A percentile compares a stretch with the other conserved stretches of the same genome.
phyloP scores from a whole-genome alignment of 257 asterid genomes.

The Rehmannia glutinosa region DNA sequence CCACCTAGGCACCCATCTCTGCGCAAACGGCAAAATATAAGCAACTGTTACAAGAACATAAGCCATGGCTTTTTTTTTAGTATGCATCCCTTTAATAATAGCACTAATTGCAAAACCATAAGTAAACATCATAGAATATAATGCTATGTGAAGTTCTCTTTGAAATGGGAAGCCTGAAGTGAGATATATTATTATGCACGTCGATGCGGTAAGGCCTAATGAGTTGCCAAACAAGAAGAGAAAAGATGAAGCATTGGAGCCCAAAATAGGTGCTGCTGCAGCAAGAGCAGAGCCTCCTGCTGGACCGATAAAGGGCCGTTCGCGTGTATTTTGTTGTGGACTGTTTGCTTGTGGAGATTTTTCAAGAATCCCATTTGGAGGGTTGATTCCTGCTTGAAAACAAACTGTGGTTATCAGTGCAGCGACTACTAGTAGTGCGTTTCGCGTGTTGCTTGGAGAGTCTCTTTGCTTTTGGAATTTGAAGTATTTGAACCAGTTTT shows the following conservation, averaged over 20 bases:
- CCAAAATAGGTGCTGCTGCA: conserved; percentile 3
- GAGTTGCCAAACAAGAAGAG: conserved; percentile 17
- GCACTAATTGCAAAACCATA: conserved; percentile 6
- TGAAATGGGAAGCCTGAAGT: conserved; percentile 23
- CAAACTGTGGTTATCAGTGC: conserved; percentile 21
- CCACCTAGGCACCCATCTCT: conserved; percentile 22
- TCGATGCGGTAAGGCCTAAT: conserved; percentile 20
- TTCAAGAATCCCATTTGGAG: conserved; percentile 12
- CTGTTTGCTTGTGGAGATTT: too few relatives aligned
- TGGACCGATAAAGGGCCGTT: not conserved
- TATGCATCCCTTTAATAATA: not conserved
- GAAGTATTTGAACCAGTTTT: conserved; percentile 21
- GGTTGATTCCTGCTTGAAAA: conserved; percentile 24
- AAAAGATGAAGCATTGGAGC: not conserved
- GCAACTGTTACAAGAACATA: conserved; percentile 1
- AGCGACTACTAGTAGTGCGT: conserved; percentile 22
- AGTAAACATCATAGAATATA: conserved; percentile 17
- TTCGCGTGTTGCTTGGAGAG: conserved; percentile 17
- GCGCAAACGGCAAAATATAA: conserved; percentile 2
- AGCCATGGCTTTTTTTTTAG: not conserved
- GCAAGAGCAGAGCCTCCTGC: not conserved
- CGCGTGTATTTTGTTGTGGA: too few relatives aligned
- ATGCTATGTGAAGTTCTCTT: conserved; percentile 15
- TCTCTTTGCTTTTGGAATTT: conserved; percentile 23
- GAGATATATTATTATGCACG: conserved; percentile 24